Evolutionary conservation across 1,139 yeast genomes (phyloP), one percentile per base, ranked within the genome.

Genomic region (Ogataea hybrid): DNA sequence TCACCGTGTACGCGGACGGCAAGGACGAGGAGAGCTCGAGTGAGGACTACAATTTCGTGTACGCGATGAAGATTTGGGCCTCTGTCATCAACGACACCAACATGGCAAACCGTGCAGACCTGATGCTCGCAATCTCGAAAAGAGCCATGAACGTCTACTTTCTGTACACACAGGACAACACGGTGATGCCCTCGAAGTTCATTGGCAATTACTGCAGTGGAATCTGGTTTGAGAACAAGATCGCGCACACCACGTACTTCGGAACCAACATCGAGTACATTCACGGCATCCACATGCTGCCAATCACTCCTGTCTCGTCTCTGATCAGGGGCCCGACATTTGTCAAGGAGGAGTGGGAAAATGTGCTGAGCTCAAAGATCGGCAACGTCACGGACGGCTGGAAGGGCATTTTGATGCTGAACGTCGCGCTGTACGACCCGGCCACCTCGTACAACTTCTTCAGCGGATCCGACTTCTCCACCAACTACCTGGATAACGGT

Each of bases 261-360:
- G 95, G 95, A 12, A 71, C 71, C 43, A 69, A 75, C 38, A 51
- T 69, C 27, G 88, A 88, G 64, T 89, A 83, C 62, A 88, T 89
- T 41, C 96, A 88, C 58, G 95, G 96, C 63, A 88, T 89, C 51
- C 96, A 89, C 61, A 90, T 90, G 81, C 69, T 89, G 48, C 95
- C 97, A 22, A 70, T 87, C 42, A 86, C 95, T 0, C 88, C 96
- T 1, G 80, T 84, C 15, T 81, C 95, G 9, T 79, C 92, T 1
- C 78, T 75, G 48, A 73, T 87, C 32, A 77, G 97, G 62, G 71
- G 74, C 2, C 79, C 89, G 4, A 64, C 69, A 0, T 89, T 78
- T 64, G 94, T 83, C 16, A 57, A 71, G 57, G 77, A 88, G 64
- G 97, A 89, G 65, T 89, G 95, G 96, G 66, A 68, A 11, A 68